Evolutionary conservation across 2,329 filamentous ascomycete genomes (phyloP).

Genomic region (Sclerotinia borealis): DNA sequence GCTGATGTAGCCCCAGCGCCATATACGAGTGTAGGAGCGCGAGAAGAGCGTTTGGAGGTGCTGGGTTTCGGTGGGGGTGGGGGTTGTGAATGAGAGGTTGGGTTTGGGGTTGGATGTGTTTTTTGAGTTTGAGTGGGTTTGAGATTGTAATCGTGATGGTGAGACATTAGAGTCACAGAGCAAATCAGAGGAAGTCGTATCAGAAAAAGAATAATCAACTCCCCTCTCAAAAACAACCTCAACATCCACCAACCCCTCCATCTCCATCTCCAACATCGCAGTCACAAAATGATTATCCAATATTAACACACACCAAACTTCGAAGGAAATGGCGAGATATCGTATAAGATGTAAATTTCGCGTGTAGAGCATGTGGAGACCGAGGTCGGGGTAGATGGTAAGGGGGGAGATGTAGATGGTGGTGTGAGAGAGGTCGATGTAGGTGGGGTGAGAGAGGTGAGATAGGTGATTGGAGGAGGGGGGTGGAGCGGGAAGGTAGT

Average conservation of each 20-base stretch:
- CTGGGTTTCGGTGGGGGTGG: too few relatives aligned
- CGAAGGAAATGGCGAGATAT: background rate
- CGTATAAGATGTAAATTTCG: background rate
- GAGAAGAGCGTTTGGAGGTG: too few relatives aligned
- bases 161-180: too few relatives aligned
- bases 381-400: background rate
- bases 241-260: background rate
- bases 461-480: background rate
- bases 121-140: too few relatives aligned
- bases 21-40: too few relatives aligned
- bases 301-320: background rate
- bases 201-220: background rate
- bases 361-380: background rate
- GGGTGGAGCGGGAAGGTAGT: background rate
- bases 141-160: background rate
- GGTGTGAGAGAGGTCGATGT: background rate
- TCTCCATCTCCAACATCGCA: constrained; percentile 5
- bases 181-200: background rate
- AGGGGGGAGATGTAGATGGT: background rate
- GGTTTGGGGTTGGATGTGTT: too few relatives aligned
- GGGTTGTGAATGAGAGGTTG: too few relatives aligned
- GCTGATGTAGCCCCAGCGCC: too few relatives aligned
- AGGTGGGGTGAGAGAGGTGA: background rate
- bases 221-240: background rate
- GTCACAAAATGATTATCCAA: constrained; percentile 6